These are phyloP conservation scores for Ormosia semicastrata DNA, from an alignment of 306 rosid species.

Conservation along the genomic window DNA sequence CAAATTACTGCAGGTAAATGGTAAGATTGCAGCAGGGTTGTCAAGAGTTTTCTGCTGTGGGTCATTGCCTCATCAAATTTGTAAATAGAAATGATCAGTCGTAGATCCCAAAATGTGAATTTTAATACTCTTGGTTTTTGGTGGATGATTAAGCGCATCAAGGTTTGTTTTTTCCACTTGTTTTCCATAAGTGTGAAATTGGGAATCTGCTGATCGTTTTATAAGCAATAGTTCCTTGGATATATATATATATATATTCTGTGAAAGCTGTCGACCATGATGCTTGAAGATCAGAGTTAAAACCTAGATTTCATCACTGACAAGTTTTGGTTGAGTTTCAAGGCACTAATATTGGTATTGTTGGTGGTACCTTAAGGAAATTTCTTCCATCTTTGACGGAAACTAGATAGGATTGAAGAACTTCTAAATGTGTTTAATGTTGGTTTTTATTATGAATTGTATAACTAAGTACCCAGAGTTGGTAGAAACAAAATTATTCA, in stretches of 20 bases:
- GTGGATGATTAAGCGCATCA: conserved; percentile 37
- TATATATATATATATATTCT: too few species aligned
- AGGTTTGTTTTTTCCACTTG: conserved; percentile 41
- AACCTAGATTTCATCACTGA: conserved; percentile 25
- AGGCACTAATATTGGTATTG: background rate
- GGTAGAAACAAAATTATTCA: conserved; percentile 28
- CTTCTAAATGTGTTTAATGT: conserved; percentile 11
- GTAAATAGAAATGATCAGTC: conserved; percentile 53
- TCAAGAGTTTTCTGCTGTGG: conserved; percentile 45
- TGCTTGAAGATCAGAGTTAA: conserved; percentile 39
- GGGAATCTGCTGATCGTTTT: conserved; percentile 35
- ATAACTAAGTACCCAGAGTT: conserved; percentile 14
- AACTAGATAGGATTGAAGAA: conserved; percentile 5
- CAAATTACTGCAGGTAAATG: conserved; percentile 47
- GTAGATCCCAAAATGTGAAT: conserved; percentile 25
- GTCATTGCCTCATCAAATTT: conserved; percentile 50
- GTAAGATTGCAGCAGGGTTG: conserved; percentile 49
- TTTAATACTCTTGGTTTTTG: conserved; percentile 31
- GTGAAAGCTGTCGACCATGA: conserved; percentile 26
- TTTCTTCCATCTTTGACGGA: background rate
- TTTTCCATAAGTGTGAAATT: conserved; percentile 16
- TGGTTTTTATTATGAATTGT: conserved; percentile 23
- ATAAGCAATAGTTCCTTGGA: conserved; percentile 16
- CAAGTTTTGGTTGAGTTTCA: conserved; percentile 30
- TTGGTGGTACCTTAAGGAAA: too few species aligned